These are phyloP conservation scores for Hawksworthiomyces lignivorus DNA, from an alignment of 2,329 filamentous ascomycete genomes.

Conservation along the genomic window DNA sequence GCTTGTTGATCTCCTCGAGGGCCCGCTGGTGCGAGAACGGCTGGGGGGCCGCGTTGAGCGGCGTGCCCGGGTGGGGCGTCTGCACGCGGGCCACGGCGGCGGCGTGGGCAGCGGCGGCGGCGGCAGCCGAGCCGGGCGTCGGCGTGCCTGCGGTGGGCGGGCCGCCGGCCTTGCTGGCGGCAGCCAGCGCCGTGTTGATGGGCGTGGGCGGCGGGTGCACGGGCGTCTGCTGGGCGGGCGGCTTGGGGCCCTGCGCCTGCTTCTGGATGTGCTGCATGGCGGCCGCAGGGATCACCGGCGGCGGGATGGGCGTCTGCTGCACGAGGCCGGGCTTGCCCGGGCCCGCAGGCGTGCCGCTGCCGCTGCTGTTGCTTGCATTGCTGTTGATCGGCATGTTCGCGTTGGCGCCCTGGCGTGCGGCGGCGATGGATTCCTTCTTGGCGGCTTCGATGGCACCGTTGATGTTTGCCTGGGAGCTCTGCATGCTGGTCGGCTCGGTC, in stretches of 20 bases:
- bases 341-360: neutral
- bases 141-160: constrained; percentile 38
- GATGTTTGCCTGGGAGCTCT: constrained; percentile 29
- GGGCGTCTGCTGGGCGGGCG: constrained; percentile 16
- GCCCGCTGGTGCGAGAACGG: constrained; percentile 43
- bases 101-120: constrained; percentile 3
- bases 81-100: constrained; percentile 29
- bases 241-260: constrained; percentile 17
- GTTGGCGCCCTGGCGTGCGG: constrained; percentile 19
- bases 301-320: constrained; percentile 17
- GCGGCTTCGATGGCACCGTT: constrained; percentile 38
- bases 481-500: constrained; percentile 22
- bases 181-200: constrained; percentile 40
- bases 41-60: constrained; percentile 31
- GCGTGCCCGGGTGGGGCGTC: constrained; percentile 39
- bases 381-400: constrained; percentile 4
- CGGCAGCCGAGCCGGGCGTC: constrained; percentile 34
- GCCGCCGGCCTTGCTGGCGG: constrained; percentile 26
- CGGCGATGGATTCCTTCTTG: constrained; percentile 33
- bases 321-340: constrained; percentile 8
- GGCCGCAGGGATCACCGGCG: constrained; percentile 14
- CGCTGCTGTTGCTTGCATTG: constrained; percentile 7
- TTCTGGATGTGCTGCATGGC: constrained; percentile 13
- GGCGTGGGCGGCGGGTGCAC: constrained; percentile 29
- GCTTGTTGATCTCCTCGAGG: constrained; percentile 40